Percentiles rank a stretch among this genome's conserved stretches.
Evolutionary conservation across 1,284 basidiomycete genomes (phyloP).

Genomic region (Cryptococcus depauperatus): DNA sequence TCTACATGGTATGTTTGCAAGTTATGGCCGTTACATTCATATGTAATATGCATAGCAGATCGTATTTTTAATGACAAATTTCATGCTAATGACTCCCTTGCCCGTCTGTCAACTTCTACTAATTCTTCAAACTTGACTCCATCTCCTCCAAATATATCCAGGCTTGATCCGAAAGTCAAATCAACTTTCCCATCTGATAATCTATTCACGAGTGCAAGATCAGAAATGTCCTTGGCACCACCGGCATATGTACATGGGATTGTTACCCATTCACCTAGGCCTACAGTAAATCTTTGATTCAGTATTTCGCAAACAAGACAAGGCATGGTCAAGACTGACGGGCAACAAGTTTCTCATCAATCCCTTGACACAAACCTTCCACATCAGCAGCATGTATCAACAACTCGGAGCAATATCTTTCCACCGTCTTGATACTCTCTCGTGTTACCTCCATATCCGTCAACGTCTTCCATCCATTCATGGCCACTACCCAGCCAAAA

Average conservation of each 20-base stretch:
- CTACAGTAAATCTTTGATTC: too few relatives aligned
- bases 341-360: conserved; percentile 80
- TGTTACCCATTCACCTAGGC: conserved; percentile 79
- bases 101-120: conserved; percentile 45
- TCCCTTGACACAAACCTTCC: conserved; percentile 93
- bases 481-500: conserved; percentile 84
- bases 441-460: conserved; percentile 84
- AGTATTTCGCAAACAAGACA: not conserved
- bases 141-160: conserved; percentile 75
- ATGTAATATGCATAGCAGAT: too few relatives aligned
- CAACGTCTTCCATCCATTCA: conserved; percentile 98
- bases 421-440: conserved; percentile 35
- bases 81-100: conserved; percentile 15
- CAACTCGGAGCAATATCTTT: conserved; percentile 64
- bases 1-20: not conserved
- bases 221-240: conserved; percentile 80
- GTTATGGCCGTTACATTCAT: not conserved
- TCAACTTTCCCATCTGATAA: conserved; percentile 83
- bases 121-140: conserved; percentile 66
- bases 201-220: conserved; percentile 72
- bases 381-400: conserved; percentile 96
- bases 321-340: conserved; percentile 50
- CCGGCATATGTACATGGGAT: conserved; percentile 97
- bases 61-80: not conserved
- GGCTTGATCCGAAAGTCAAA: conserved; percentile 89